These are phyloP conservation scores for Leucocoprinus sp. DNA, from an alignment of 768 basidiomycete genomes.

Conservation along the genomic window DNA sequence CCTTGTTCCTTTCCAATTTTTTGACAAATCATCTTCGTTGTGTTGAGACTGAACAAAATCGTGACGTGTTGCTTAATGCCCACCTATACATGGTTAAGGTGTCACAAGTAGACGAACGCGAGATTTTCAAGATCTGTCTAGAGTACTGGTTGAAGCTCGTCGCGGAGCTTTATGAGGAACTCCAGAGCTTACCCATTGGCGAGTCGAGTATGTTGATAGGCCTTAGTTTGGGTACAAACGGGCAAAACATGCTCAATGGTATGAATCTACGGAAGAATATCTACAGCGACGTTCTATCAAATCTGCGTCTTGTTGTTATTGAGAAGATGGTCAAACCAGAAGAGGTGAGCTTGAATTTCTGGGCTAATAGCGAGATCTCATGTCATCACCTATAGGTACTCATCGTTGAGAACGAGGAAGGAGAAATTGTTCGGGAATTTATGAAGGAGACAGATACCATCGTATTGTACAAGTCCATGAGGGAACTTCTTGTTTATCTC, in stretches of 20 bases:
- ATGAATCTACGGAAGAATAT: conserved; percentile 87
- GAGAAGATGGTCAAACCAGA: conserved; percentile 99
- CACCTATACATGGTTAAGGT: conserved; percentile 98
- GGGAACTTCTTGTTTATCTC: conserved; percentile 93
- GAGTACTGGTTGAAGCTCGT: conserved; percentile 98
- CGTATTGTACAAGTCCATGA: conserved; percentile 98
- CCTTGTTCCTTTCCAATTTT: conserved; percentile 97
- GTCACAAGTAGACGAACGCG: conserved; percentile 95
- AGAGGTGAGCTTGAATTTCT: conserved; percentile 51
- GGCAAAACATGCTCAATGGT: conserved; percentile 62
- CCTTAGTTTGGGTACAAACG: conserved; percentile 65
- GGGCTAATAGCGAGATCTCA: conserved; percentile 5
- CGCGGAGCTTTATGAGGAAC: conserved; percentile 94
- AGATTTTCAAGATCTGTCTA: conserved; percentile 98
- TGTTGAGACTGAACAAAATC: conserved; percentile 87
- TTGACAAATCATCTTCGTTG: conserved; percentile 86
- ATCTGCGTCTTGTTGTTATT: conserved; percentile 90
- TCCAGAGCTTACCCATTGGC: conserved; percentile 84
- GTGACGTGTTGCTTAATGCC: conserved; percentile 90
- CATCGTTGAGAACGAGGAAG: conserved; percentile 98
- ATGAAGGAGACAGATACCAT: conserved; percentile 99
- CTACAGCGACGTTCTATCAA: conserved; percentile 91
- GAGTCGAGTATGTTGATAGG: conserved; percentile 85
- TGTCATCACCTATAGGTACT: conserved; percentile 62
- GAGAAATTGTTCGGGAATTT: conserved; percentile 98